Base-by-base conservation (phyloP, 2,329 filamentous ascomycete genomes). In the Fusarium concolor region DNA sequence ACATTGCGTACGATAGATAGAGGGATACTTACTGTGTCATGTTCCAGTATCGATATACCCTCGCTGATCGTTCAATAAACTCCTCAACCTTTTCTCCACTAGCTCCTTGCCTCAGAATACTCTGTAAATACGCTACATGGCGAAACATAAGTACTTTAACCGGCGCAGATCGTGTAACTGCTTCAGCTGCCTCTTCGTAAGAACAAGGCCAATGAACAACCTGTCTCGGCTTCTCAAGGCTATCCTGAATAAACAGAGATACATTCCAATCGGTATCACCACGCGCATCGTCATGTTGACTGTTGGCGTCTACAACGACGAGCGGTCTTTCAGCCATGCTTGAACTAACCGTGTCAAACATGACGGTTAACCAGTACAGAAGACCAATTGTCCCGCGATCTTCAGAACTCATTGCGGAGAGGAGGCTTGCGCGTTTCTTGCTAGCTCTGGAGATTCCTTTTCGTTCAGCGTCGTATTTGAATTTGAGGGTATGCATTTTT, bases 121-220 rank as follows among this genome's bases (percentile, higher is more conserved):
- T 84, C 64, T 88, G 86, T 0, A 89, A 78, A 9, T 83, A 83
- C 0, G 84, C 82, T 4, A 88, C 79, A 54, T 85, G 83, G 1
- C 86, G 82, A 66, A 84, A 89, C 5, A 89, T 79, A 0, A 88
- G 73, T 0, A 89, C 85, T 68, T 89, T 89, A 47, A 88, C 83
- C 0, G 86, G 85, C 0, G 85, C 84, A 2, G 86, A 84, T 56
- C 83, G 81, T 6, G 81, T 82, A 4, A 88, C 79, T 3, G 81
- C 74, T 14, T 80, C 75, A 1, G 84, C 80, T 1, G 86, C 85
- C 6, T 80, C 76, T 6, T 84, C 80, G 56, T 86, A 83, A 0
- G 84, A 78, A 69, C 86, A 88, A 8, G 86, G 86, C 84, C 85
- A 87, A 24, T 80, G 79, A 0, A 71, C 58, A 3, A 35, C 70